Base-by-base conservation (phyloP, 768 basidiomycete genomes). In the Fomitopsis serialis region DNA sequence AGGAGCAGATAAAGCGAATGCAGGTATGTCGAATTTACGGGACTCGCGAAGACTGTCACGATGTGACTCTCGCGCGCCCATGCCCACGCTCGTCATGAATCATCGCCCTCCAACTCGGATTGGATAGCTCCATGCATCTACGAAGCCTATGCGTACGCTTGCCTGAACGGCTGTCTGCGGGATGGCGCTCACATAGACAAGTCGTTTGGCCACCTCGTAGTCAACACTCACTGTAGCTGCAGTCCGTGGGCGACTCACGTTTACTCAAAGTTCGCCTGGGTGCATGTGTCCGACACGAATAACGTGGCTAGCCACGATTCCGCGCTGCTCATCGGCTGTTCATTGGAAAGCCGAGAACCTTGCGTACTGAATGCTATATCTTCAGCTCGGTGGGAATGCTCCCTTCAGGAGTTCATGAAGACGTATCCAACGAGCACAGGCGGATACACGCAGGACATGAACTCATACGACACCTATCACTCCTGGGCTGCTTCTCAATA, bases 401-500 rank as follows among this genome's bases (percentile, higher is more conserved):
- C 81, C 84, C 21, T 95, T 94, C 73, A 81, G 79, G 72, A 83
- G 1, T 98, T 97, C 69, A 73, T 94, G 72, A 75, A 77, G 55
- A 77, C 81, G 40, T 92, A 92, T 66, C 84, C 87, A 10, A 67
- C 74, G 8, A 81, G 84, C 51, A 79, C 82, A 60, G 85, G 85
- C 36, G 90, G 89, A 8, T 87, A 85, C 72, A 80, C 73, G 46
- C 78, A 82, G 32, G 75, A 72, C 50, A 76, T 84, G 63, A 80
- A 72, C 55, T 63, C 84, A 27, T 79, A 86, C 60, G 85, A 92
- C 60, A 92, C 81, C 52, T 98, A 98, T 69, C 91, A 92, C 64
- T 88, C 82, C 36, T 97, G 95, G 92, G 90, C 94, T 2, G 96
- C 94, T 1, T 75, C 88, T 2, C 94, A 98, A 70, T 98, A 98